Conservation (phyloP, 148 eudicot species). For the Hydrangea macrophylla region DNA sequence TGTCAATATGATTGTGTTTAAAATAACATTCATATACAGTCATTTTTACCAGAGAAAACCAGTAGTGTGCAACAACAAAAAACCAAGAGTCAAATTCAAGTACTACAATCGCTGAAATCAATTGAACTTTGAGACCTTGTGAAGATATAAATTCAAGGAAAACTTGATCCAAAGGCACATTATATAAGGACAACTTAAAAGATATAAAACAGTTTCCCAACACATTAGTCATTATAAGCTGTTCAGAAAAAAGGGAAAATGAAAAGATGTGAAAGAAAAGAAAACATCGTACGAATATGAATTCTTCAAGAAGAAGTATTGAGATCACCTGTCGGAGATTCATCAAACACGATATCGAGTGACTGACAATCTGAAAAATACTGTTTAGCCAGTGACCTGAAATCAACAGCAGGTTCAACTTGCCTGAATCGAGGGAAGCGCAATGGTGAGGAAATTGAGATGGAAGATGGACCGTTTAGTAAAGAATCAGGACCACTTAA, state of each 20-base stretch:
- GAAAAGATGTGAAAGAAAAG: background rate
- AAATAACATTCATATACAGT: too few relatives aligned
- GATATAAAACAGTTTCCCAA: background rate
- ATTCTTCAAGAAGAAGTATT: background rate
- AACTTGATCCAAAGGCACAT: too few relatives aligned
- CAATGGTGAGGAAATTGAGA: constrained; percentile 88
- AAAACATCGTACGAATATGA: background rate
- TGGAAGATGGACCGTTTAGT: constrained; percentile 90
- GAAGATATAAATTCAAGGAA: too few relatives aligned
- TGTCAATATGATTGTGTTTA: too few relatives aligned
- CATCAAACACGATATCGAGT: constrained; percentile 66
- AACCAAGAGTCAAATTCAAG: too few relatives aligned
- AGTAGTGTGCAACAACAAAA: too few relatives aligned
- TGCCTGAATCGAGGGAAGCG: constrained; percentile 76
- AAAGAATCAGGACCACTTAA: constrained; percentile 82
- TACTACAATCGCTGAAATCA: too few relatives aligned
- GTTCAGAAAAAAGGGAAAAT: background rate
- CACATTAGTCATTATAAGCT: background rate
- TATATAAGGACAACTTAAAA: too few relatives aligned
- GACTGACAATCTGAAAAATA: constrained; percentile 71
- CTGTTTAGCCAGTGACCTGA: constrained; percentile 73
- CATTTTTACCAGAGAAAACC: too few relatives aligned
- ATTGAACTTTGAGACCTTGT: too few relatives aligned
- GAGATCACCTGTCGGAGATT: constrained; percentile 66
- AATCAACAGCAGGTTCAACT: constrained; percentile 74